Base-by-base conservation (phyloP, 495 filamentous ascomycete species). In the Hypoxylon rickii region DNA sequence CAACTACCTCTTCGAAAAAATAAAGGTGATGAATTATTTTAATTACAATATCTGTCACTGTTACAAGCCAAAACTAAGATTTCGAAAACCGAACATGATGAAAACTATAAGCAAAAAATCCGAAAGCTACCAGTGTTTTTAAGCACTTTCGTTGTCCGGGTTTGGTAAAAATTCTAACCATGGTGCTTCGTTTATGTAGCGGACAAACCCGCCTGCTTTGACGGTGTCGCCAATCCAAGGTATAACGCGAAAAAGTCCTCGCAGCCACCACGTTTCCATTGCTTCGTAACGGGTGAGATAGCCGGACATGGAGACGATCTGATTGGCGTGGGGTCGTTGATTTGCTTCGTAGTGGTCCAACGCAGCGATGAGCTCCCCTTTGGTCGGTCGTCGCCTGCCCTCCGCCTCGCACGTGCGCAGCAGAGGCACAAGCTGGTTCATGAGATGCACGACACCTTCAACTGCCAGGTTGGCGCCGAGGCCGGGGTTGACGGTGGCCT, bases 401-500 rank as follows among this genome's bases (percentile, higher is more conserved):
- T 29, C 24, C 24, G 24, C 4, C 10, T 29, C 24, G 24, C 24
- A 29, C 24, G 4, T 29, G 26, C 38, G 26, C 4, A 65, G 11
- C 16, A 65, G 22, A 7, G 48, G 39, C 7, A 63, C 51, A 0
- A 65, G 37, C 29, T 58, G 55, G 26, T 65, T 68, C 16, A 47
- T 21, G 7, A 68, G 31, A 29, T 63, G 40, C n/a, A 39, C 38
- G 18, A 68, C 49, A 1, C 62, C 65, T 37, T 68, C 65, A 10
- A 68, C 44, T 3, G 53, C 51, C 0, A 63, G 37, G 17, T 68
- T 65, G 6, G 51, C 62, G 4, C 65, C 65, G n/a, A 65, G 16
- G 0, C 62, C 65, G 15, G 52, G 11, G 26, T 68, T 68, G 0
- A 68, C 20, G 1, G 65, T 69, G 8, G 63, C 56, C 32, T 66